Base-by-base conservation (phyloP, 768 basidiomycete species). In the Trametes meyenii region DNA sequence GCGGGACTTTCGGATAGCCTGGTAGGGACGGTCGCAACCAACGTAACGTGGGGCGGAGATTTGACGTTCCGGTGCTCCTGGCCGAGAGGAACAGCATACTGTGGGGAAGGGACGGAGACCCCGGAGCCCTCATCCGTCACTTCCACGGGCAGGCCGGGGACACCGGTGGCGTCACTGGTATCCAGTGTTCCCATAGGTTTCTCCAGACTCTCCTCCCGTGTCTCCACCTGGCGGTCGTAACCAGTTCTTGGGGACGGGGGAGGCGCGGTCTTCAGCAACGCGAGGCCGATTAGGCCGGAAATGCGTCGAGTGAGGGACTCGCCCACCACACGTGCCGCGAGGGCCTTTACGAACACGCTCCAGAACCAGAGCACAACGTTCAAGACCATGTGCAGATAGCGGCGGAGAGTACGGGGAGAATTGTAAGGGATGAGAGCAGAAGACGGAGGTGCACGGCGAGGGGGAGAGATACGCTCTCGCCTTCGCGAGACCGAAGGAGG, bases 311-410 rank as follows among this genome's bases (percentile, higher is more conserved):
- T 29, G 4, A 44, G 21, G 1, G 40, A 42, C 49, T 63, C 57
- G 40, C 62, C 62, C 8, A 59, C 21, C 16, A 63, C 19, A 19
- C 62, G 62, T 3, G 40, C 35, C 5, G 58, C 24, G 23, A 63
- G 17, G 35, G 58, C 42, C 35, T 45, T 49, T 4, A 54, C 48
- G 36, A 63, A 63, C 11, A 44, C 46, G 16, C 48, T 59, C 62
- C 62, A 63, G 45, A 63, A 59, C 62, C 62, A 63, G 58, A 59
- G 38, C n/a, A 63, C 42, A 48, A 63, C 42, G 58, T 63, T 59
- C 4, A 63, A 29, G 7, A 63, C 8, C 29, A 58, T 59, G n/a
- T 50, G 44, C 43, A 67, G 35, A 35, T 55, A 58, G 29, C 59
- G 61, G n/a, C 64, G 66, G 24, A 51, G 21, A 29, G 64, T 48